phyloP scores from a whole-genome alignment of 371 early-diverging fungal genomes.

The Rhizopus stolonifer region DNA sequence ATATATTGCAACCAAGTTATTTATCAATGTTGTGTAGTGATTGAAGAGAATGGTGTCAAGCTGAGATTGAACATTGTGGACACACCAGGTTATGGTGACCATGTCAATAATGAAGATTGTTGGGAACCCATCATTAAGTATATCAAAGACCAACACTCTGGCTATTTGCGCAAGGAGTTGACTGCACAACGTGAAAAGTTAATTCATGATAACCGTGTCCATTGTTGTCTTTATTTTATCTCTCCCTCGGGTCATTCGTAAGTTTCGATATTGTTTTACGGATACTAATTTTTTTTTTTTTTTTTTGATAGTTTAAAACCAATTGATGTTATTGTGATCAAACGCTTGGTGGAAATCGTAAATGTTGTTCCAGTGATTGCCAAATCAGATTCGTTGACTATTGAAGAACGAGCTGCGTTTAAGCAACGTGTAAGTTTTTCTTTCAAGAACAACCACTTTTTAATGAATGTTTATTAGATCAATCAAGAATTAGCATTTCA shows the following conservation, averaged over 20 bases:
- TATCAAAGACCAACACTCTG: slow-evolving; percentile 90
- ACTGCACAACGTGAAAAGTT: slow-evolving; percentile 81
- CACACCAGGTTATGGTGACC: slow-evolving; percentile 78
- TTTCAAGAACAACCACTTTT: too few relatives aligned
- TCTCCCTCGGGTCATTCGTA: slow-evolving; percentile 73
- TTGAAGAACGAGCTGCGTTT: slow-evolving; percentile 70
- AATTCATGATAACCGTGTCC: slow-evolving; percentile 83
- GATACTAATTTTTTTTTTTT: background rate
- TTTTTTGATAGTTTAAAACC: slow-evolving; percentile 65
- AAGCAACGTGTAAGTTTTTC: slow-evolving; percentile 63
- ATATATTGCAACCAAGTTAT: too few relatives aligned
- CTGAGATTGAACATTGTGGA: slow-evolving; percentile 82
- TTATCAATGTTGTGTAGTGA: slow-evolving; percentile 51
- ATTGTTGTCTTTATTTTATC: slow-evolving; percentile 79
- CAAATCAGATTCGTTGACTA: slow-evolving; percentile 83
- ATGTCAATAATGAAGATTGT: slow-evolving; percentile 88
- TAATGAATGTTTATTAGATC: too few relatives aligned
- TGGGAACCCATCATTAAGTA: slow-evolving; percentile 89
- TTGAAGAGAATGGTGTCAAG: slow-evolving; percentile 83
- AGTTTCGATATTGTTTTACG: slow-evolving; percentile 8
- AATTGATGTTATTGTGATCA: slow-evolving; percentile 73
- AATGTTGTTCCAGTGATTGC: slow-evolving; percentile 86
- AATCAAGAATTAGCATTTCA: slow-evolving; percentile 92
- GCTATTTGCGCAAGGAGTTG: slow-evolving; percentile 84
- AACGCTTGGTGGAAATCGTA: slow-evolving; percentile 69